Percentiles rank a stretch among this genome's conserved stretches.
Conservation (phyloP, 202 grass and related monocot species). For the Saccharum hybrid region DNA sequence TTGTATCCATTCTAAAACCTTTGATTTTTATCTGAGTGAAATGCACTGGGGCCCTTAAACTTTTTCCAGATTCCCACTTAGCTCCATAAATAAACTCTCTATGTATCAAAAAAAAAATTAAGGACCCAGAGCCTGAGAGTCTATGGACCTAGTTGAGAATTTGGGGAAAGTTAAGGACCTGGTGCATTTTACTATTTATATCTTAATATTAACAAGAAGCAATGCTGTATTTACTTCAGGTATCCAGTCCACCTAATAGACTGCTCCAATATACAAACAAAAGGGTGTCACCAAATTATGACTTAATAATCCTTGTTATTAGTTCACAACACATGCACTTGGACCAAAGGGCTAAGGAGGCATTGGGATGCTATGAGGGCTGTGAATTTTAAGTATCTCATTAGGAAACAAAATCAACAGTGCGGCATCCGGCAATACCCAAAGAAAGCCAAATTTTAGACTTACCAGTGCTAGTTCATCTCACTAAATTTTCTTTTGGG, state of each 20-base stretch:
- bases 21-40: not conserved
- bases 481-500: slow-evolving; percentile 2
- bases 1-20: slow-evolving; percentile 29
- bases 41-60: not conserved
- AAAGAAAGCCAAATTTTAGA: not conserved
- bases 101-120: not conserved
- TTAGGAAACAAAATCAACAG: slow-evolving; percentile 1
- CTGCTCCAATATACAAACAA: not conserved
- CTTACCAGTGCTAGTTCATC: not conserved
- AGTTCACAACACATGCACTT: not conserved
- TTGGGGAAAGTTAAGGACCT: not conserved
- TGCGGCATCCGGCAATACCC: not conserved
- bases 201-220: not conserved
- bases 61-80: not conserved
- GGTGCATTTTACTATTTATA: not conserved
- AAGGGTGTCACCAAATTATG: not conserved
- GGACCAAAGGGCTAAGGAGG: not conserved
- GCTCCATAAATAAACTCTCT: not conserved
- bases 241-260: slow-evolving; percentile 25
- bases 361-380: not conserved
- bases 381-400: not conserved
- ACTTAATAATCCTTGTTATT: not conserved
- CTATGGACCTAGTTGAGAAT: not conserved
- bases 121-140: not conserved
- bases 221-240: slow-evolving; percentile 1